Percentiles rank a stretch among this genome's conserved stretches.
phyloP scores from a whole-genome alignment of 2,329 filamentous ascomycete genomes.

The Aspergillus sp. region DNA sequence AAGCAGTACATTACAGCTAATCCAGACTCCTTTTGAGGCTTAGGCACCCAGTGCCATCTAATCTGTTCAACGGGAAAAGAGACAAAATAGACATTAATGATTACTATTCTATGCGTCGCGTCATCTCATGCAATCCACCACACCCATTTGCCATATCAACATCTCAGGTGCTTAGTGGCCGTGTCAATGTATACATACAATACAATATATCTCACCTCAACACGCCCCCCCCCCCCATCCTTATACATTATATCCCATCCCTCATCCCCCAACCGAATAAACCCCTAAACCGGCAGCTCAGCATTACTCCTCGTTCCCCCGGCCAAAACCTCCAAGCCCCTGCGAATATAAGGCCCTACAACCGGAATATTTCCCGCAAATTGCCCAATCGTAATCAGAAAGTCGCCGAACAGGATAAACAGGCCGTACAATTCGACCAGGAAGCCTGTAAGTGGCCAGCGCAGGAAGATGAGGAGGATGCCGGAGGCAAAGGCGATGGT shows the following conservation, averaged over 20 bases:
- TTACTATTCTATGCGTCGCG: background rate
- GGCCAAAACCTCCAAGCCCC: slow-evolving; percentile 63
- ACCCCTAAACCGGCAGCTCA: slow-evolving; percentile 49
- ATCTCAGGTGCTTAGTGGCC: background rate
- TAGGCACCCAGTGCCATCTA: no score
- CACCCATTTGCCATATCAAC: background rate
- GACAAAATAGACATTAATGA: background rate
- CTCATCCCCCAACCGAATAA: background rate
- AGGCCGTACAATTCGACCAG: slow-evolving; percentile 88
- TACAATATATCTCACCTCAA: slow-evolving; percentile 6
- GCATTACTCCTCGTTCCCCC: slow-evolving; percentile 60
- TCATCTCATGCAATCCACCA: background rate
- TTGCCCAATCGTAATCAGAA: slow-evolving; percentile 82
- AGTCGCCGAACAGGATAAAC: slow-evolving; percentile 89
- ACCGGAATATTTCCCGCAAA: slow-evolving; percentile 81
- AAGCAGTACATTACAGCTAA: background rate
- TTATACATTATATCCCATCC: background rate
- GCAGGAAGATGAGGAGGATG: slow-evolving; percentile 74
- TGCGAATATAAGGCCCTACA: slow-evolving; percentile 77
- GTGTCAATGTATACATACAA: background rate
- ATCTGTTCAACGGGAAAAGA: no score
- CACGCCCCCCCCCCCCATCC: background rate
- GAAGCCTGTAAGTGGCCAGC: slow-evolving; percentile 90
- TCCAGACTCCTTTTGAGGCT: no score
- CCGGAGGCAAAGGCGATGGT: slow-evolving; percentile 81